Conservation (phyloP, 1,139 yeast genomes). For the Hyphopichia pseudoburtonii region DNA sequence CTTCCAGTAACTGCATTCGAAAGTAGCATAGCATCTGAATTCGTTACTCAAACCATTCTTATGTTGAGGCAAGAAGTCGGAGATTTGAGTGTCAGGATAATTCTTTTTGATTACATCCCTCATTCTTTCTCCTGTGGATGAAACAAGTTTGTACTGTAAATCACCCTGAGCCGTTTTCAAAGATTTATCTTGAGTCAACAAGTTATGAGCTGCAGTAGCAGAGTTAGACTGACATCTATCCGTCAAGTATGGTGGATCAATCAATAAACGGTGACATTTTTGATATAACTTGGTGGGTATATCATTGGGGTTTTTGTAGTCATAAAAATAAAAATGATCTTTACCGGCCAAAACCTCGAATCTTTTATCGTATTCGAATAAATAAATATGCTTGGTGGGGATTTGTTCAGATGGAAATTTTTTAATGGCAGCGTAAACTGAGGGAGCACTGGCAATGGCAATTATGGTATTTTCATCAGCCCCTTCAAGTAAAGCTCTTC, state of each 20-base stretch:
- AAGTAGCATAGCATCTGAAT: slow-evolving; percentile 80
- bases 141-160: slow-evolving; percentile 52
- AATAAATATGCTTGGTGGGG: slow-evolving; percentile 68
- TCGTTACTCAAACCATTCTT: slow-evolving; percentile 85
- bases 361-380: slow-evolving; percentile 76
- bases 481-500: slow-evolving; percentile 70
- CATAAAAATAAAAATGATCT: slow-evolving; percentile 67
- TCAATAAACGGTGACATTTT: slow-evolving; percentile 69
- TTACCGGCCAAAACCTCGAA: slow-evolving; percentile 72
- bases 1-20: slow-evolving; percentile 49
- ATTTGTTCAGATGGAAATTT: slow-evolving; percentile 49
- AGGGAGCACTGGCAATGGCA: slow-evolving; percentile 84
- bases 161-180: slow-evolving; percentile 40
- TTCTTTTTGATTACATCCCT: slow-evolving; percentile 53
- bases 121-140: slow-evolving; percentile 92
- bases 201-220: slow-evolving; percentile 63
- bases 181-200: slow-evolving; percentile 45
- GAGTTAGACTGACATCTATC: slow-evolving; percentile 79
- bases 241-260: slow-evolving; percentile 88
- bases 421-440: slow-evolving; percentile 82
- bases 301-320: slow-evolving; percentile 66
- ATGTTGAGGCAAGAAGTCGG: slow-evolving; percentile 76
- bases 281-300: slow-evolving; percentile 59
- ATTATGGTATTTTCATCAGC: slow-evolving; percentile 70
- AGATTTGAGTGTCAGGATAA: slow-evolving; percentile 64